A percentile compares a stretch with the other conserved stretches of the same genome.
Conservation (phyloP, 2,329 filamentous ascomycete species). For the Pyrenophora teres region DNA sequence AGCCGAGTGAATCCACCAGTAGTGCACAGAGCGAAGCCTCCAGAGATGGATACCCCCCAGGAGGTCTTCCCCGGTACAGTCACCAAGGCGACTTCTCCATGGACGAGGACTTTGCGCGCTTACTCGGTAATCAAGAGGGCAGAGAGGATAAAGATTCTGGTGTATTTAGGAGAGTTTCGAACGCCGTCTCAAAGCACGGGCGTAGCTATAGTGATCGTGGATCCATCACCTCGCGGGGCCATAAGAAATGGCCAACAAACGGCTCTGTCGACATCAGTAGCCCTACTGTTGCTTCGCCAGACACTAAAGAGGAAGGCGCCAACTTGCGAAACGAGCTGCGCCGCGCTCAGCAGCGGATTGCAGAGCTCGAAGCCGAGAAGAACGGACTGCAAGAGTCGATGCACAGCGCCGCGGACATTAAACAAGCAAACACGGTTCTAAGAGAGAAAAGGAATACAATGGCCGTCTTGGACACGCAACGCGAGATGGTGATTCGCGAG, state of each 20-base stretch:
- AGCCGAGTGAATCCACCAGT: constrained; percentile 51
- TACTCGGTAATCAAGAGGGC: constrained; percentile 73
- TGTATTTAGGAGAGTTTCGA: constrained; percentile 86
- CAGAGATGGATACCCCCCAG: constrained; percentile 30
- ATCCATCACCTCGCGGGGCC: constrained; percentile 40
- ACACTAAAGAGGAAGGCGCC: constrained; percentile 52
- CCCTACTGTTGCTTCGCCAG: constrained; percentile 66
- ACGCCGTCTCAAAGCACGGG: constrained; percentile 83
- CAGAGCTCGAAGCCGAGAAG: constrained; percentile 84
- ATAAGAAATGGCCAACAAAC: constrained; percentile 50
- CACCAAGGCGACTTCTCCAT: constrained; percentile 85
- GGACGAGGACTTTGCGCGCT: constrained; percentile 94
- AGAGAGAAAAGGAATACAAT: constrained; percentile 95
- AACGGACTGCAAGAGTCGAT: constrained; percentile 57
- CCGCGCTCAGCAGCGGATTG: constrained; percentile 80
- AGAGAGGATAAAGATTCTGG: constrained; percentile 46
- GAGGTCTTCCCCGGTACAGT: constrained; percentile 59
- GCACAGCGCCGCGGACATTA: constrained; percentile 65
- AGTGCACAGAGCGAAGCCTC: constrained; percentile 50
- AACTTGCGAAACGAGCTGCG: constrained; percentile 72
- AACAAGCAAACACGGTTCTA: constrained; percentile 83
- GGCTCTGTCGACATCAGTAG: constrained; percentile 66
- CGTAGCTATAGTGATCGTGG: constrained; percentile 77
- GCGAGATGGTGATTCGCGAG: constrained; percentile 92
- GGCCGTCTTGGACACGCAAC: constrained; percentile 89